phyloP scores from a whole-genome alignment of 2,329 filamentous ascomycete species.

The Orbilia oligospora region DNA sequence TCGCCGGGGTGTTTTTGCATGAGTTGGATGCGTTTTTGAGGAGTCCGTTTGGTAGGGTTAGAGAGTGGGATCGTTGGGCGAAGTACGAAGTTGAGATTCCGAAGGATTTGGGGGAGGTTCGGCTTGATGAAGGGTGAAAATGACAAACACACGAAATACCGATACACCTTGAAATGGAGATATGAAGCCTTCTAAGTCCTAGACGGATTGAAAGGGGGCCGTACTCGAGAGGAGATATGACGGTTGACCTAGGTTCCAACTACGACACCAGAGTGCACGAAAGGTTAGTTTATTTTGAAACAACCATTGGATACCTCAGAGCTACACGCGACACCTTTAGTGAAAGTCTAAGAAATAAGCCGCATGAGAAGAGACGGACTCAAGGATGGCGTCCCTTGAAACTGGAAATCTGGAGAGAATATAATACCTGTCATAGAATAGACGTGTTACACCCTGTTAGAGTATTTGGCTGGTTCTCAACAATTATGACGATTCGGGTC shows the following conservation, averaged over 20 bases:
- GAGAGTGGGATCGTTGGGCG: constrained; percentile 84
- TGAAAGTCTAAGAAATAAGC: too few relatives aligned
- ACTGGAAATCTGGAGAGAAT: too few relatives aligned
- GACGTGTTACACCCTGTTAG: too few relatives aligned
- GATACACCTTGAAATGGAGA: neutral
- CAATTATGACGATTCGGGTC: too few relatives aligned
- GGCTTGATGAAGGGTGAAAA: constrained; percentile 23
- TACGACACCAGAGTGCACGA: neutral
- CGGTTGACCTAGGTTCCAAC: neutral
- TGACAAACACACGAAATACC: neutral
- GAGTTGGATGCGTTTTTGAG: constrained; percentile 86
- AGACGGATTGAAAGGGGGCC: neutral
- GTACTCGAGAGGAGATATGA: neutral
- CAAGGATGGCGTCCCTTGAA: too few relatives aligned
- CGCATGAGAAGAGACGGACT: too few relatives aligned
- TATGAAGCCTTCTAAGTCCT: neutral
- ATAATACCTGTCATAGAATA: too few relatives aligned
- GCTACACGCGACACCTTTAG: neutral
- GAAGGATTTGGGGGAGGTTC: constrained; percentile 23
- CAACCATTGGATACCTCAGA: neutral
- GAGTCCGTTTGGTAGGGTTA: constrained; percentile 80
- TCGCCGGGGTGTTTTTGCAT: constrained; percentile 83
- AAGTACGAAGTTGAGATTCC: constrained; percentile 73
- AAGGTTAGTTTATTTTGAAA: too few relatives aligned
- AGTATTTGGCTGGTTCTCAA: too few relatives aligned